Evolutionary conservation across 345 rosid species (phyloP), one percentile per base, ranked within the genome.

Genomic region (Aquilaria yunnanensis): DNA sequence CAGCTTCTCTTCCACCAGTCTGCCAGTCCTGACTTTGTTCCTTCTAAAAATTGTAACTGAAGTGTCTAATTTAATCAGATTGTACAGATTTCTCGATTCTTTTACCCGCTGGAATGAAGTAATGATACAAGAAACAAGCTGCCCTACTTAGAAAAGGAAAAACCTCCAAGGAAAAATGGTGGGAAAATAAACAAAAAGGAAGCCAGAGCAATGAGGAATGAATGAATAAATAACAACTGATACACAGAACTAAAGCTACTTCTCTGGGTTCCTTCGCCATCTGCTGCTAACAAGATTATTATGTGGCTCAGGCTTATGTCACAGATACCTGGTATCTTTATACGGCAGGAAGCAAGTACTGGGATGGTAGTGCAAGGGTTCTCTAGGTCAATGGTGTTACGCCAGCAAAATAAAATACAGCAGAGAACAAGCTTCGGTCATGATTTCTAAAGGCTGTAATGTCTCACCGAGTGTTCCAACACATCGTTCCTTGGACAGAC

Each of bases 401-500:
- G 64, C 65, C 16, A 49, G 63, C 51, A 14, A 72, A n/a, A 50
- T 59, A 50, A 50, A 66, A 59, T 54, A 70, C 5, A 65, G 72
- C 64, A 54, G 57, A 48, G 62, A 61, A 71, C 49, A 23, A 73
- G 43, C 16, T 61, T 64, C 64, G 62, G 49, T 62, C 68, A 59
- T 48, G 78, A 77, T 74, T 72, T 69, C 85, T 84, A 89, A 66
- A 79, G 73, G 78, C 90, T 84, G 81, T 91, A 95, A 81, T 95
- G 86, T 79, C 90, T 89, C 90, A 95, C 96, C 68, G 92, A 87
- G 69, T 85, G 85, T 74, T 95, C 99, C 73, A 95, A 67, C 82
- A 84, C 63, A 57, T 95, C 96, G 2, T 66, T 85, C 75, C 90
- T 95, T 6, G 99, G 98, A 76, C 96, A 85, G 51, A 95, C 80